Evolutionary conservation across 345 rosid species (phyloP).

Genomic region (Populus simonii): DNA sequence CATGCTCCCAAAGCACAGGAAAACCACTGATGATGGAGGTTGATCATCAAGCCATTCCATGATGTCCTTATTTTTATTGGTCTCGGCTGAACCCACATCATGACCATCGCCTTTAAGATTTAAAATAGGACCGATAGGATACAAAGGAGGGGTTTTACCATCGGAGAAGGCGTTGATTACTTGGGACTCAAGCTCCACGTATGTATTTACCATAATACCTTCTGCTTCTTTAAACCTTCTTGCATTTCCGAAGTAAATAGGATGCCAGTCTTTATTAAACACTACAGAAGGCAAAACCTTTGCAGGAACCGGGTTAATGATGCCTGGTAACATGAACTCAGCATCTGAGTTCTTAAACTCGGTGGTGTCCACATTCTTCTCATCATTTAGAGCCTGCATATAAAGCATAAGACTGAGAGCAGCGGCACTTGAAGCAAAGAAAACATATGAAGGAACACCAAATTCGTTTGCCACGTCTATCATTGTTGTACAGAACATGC

Average conservation of each 20-base stretch:
- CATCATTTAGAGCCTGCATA: not conserved
- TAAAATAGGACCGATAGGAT: slow-evolving; percentile 4
- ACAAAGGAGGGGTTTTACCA: not conserved
- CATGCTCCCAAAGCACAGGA: slow-evolving; percentile 15
- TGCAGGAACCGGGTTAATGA: not conserved
- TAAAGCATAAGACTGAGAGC: not conserved
- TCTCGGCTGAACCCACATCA: not conserved
- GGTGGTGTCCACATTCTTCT: not conserved
- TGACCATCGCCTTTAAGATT: not conserved
- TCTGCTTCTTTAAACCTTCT: not conserved
- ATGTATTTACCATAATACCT: slow-evolving; percentile 20
- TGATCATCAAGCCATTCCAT: slow-evolving; percentile 11
- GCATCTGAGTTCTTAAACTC: not conserved
- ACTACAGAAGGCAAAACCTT: not conserved
- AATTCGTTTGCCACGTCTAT: not conserved
- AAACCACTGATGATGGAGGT: slow-evolving; percentile 1
- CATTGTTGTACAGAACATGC: not conserved
- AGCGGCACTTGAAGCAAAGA: not conserved
- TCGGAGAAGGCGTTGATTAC: not conserved
- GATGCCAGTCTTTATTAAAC: not conserved
- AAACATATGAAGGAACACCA: not conserved
- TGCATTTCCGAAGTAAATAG: not conserved
- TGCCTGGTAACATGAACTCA: not conserved
- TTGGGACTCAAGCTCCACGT: slow-evolving; percentile 10
- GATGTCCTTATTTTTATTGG: not conserved